Evolutionary conservation across 164 flowering plant genomes (phyloP).

Genomic region (Magnolia officinalis): DNA sequence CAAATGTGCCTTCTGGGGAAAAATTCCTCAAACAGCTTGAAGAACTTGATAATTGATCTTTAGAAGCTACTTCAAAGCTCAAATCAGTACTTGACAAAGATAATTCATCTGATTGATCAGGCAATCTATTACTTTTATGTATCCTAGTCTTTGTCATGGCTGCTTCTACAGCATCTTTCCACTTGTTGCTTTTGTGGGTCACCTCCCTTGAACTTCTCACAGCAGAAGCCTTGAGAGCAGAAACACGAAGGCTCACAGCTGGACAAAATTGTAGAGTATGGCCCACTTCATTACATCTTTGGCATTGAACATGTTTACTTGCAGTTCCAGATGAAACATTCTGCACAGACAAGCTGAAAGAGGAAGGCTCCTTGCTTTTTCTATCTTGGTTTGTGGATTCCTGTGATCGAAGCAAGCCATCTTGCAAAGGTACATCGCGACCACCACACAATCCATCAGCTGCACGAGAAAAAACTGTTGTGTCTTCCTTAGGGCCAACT

Average conservation of each 20-base stretch:
- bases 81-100: slow-evolving; percentile 30
- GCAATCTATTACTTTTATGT: slow-evolving; percentile 34
- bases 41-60: slow-evolving; percentile 25
- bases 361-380: slow-evolving; percentile 19
- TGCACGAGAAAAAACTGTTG: slow-evolving; percentile 20
- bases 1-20: background rate
- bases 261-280: slow-evolving; percentile 44
- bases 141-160: slow-evolving; percentile 48
- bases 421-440: slow-evolving; percentile 25
- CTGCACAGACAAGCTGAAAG: slow-evolving; percentile 11
- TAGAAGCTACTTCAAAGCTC: slow-evolving; percentile 33
- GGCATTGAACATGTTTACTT: slow-evolving; percentile 30
- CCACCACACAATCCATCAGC: slow-evolving; percentile 25
- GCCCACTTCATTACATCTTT: slow-evolving; percentile 44
- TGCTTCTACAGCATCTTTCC: slow-evolving; percentile 59
- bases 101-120: slow-evolving; percentile 40
- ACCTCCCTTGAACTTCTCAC: slow-evolving; percentile 42
- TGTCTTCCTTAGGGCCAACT: slow-evolving; percentile 39
- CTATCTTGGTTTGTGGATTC: slow-evolving; percentile 36
- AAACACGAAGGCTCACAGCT: slow-evolving; percentile 22
- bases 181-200: slow-evolving; percentile 31
- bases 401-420: slow-evolving; percentile 29
- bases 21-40: background rate
- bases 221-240: slow-evolving; percentile 34
- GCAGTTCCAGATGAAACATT: slow-evolving; percentile 19